Evolutionary conservation across 225 moss, liverwort and hornwort genomes (phyloP).

Genomic region (Marchantia polymorpha): DNA sequence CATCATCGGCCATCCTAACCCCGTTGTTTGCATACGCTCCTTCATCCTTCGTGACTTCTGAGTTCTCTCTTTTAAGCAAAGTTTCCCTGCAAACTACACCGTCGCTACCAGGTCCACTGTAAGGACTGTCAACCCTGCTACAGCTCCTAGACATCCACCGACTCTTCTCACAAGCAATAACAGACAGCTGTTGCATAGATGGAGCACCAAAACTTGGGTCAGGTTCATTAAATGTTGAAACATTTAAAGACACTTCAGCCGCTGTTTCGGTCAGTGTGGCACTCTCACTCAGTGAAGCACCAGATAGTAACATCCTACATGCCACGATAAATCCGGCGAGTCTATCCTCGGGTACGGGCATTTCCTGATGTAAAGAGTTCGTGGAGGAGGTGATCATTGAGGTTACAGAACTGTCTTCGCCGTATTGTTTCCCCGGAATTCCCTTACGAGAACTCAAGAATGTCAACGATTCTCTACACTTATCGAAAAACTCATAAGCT

Average conservation of each 20-base stretch:
- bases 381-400: background rate
- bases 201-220: slow-evolving; percentile 55
- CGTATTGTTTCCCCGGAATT: slow-evolving; percentile 30
- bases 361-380: slow-evolving; percentile 13
- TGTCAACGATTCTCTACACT: slow-evolving; percentile 58
- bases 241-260: slow-evolving; percentile 33
- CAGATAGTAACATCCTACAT: slow-evolving; percentile 83
- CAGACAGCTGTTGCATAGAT: slow-evolving; percentile 58
- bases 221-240: slow-evolving; percentile 26
- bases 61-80: slow-evolving; percentile 27
- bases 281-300: slow-evolving; percentile 41
- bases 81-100: slow-evolving; percentile 23
- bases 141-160: slow-evolving; percentile 54
- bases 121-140: slow-evolving; percentile 34
- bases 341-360: slow-evolving; percentile 73
- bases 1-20: slow-evolving; percentile 21
- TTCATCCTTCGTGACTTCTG: slow-evolving; percentile 23
- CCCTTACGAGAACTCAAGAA: slow-evolving; percentile 15
- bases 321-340: slow-evolving; percentile 86
- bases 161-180: slow-evolving; percentile 78
- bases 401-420: background rate
- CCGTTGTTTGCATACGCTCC: slow-evolving; percentile 23
- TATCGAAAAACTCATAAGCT: slow-evolving; percentile 73
- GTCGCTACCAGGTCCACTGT: slow-evolving; percentile 28
- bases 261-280: slow-evolving; percentile 37